Conservation (phyloP, 164 flowering plant genomes). For the Warburgia ugandensis region DNA sequence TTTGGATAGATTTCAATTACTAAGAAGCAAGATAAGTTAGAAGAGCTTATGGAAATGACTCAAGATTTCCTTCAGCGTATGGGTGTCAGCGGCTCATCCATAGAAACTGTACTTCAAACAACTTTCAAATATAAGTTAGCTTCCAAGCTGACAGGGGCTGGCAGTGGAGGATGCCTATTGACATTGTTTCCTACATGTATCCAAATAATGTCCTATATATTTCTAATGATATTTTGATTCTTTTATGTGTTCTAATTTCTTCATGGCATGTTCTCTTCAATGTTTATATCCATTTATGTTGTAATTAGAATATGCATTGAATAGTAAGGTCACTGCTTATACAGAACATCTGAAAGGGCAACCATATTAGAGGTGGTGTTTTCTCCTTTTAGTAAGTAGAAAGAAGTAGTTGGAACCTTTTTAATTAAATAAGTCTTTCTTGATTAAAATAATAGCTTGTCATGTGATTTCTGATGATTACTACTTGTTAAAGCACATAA, state of each 20-base stretch:
- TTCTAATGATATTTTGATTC: slow-evolving; percentile 1
- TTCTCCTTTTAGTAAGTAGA: no score
- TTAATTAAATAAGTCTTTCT: no score
- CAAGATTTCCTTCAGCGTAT: slow-evolving; percentile 92
- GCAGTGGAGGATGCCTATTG: slow-evolving; percentile 97
- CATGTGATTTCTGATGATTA: no score
- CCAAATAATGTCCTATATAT: slow-evolving; percentile 20
- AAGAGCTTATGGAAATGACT: slow-evolving; percentile 94
- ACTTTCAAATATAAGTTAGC: slow-evolving; percentile 73
- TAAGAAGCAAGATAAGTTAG: slow-evolving; percentile 69
- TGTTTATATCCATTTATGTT: no score
- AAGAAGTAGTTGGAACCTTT: no score
- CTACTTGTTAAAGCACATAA: no score
- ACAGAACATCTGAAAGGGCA: no score
- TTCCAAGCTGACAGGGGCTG: slow-evolving; percentile 94
- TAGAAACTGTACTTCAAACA: slow-evolving; percentile 80
- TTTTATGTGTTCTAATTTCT: not conserved
- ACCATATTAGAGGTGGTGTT: no score
- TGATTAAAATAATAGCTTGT: no score
- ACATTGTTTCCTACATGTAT: slow-evolving; percentile 89
- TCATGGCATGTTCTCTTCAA: not conserved
- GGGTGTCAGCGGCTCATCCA: slow-evolving; percentile 93
- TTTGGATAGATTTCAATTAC: slow-evolving; percentile 49
- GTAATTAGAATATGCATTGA: no score
- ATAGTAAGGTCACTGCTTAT: no score